Percentiles rank a stretch among this genome's conserved stretches.
Evolutionary conservation across 2,329 filamentous ascomycete species (phyloP).

Genomic region (Coniochaeta pulveracea): DNA sequence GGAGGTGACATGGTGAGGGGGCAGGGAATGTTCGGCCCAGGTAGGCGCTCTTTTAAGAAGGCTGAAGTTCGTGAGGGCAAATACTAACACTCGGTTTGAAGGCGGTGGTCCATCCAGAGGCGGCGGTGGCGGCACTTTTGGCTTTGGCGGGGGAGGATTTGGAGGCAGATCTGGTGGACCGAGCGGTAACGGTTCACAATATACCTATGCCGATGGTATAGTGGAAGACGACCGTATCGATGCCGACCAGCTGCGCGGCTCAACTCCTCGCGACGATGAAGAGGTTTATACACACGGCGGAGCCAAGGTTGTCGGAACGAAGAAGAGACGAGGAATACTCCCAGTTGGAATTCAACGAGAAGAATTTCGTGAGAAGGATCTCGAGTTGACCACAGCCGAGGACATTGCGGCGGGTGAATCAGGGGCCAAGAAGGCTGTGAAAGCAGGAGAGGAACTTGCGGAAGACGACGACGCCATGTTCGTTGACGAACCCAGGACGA

Average conservation of each 20-base stretch:
- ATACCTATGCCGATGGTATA: constrained; percentile 23
- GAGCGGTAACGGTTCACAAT: constrained; percentile 19
- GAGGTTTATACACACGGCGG: constrained; percentile 25
- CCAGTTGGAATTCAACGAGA: constrained; percentile 45
- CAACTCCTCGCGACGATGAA: constrained; percentile 22
- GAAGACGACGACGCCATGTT: constrained; percentile 15
- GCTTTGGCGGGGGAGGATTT: constrained; percentile 9
- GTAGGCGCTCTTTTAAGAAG: background rate
- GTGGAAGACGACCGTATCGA: constrained; percentile 38
- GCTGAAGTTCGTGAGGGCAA: background rate
- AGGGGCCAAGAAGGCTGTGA: constrained; percentile 26
- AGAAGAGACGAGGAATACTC: constrained; percentile 22
- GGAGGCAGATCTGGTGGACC: constrained; percentile 8
- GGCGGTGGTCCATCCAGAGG: constrained; percentile 6
- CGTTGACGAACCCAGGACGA: constrained; percentile 8
- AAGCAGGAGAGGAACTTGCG: constrained; percentile 19
- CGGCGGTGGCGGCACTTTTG: constrained; percentile 8
- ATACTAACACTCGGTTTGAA: background rate
- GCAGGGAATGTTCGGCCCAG: constrained; percentile 1
- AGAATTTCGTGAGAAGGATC: constrained; percentile 41
- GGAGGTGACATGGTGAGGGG: constrained; percentile 9
- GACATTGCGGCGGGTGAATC: constrained; percentile 45
- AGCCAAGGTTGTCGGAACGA: constrained; percentile 16
- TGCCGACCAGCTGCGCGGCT: constrained; percentile 41
- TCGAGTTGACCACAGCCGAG: constrained; percentile 43